phyloP scores from a whole-genome alignment of 306 rosid species.

The Quercus dentata region DNA sequence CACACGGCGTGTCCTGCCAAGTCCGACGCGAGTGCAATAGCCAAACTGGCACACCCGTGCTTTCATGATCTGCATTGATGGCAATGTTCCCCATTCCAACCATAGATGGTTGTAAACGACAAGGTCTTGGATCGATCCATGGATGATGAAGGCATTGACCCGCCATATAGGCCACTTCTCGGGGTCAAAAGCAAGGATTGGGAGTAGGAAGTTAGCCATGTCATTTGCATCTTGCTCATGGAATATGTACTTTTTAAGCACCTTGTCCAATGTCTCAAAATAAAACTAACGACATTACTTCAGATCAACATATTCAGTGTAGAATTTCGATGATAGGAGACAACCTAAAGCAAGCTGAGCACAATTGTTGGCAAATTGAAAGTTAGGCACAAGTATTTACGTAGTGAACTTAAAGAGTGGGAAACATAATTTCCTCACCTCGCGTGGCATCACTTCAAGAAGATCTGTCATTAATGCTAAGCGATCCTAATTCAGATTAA shows the following conservation, averaged over 20 bases:
- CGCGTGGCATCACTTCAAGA: constrained; percentile 92
- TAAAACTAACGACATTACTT: constrained; percentile 80
- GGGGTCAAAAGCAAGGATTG: constrained; percentile 84
- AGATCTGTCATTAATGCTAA: constrained; percentile 93
- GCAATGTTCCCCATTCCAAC: constrained; percentile 55
- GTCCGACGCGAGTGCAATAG: fast-evolving
- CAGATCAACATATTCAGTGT: constrained; percentile 74
- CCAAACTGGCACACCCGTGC: too few species aligned
- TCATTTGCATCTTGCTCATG: constrained; percentile 71
- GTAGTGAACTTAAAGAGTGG: not conserved
- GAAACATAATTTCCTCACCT: constrained; percentile 41
- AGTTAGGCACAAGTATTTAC: constrained; percentile 25
- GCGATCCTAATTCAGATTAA: constrained; percentile 51
- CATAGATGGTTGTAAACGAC: constrained; percentile 55
- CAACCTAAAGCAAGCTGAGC: constrained; percentile 87
- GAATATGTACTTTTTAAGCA: constrained; percentile 83
- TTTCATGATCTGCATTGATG: constrained; percentile 48
- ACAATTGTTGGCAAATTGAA: constrained; percentile 10
- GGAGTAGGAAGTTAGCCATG: constrained; percentile 60
- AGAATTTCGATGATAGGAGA: constrained; percentile 80
- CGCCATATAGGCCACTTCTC: constrained; percentile 79
- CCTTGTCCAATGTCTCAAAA: constrained; percentile 85
- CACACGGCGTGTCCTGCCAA: fast-evolving
- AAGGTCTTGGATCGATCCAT: constrained; percentile 71
- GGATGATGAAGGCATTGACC: constrained; percentile 82